These are phyloP conservation scores for Phialophora verrucosa DNA, from an alignment of 2,329 filamentous ascomycete species.

Conservation along the genomic window DNA sequence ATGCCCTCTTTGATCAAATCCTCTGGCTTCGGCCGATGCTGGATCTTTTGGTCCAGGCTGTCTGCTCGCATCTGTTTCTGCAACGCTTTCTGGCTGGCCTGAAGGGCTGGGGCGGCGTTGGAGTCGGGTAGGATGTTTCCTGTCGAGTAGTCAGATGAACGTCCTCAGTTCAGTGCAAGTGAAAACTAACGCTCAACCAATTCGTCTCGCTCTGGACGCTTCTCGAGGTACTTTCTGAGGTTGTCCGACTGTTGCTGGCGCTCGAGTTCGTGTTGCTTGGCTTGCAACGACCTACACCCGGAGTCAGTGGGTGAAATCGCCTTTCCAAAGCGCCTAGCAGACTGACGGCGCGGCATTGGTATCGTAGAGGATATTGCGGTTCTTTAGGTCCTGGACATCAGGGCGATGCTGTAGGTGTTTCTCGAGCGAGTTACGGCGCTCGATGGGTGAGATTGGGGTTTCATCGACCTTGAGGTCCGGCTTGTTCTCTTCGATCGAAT, in stretches of 20 bases:
- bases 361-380: conserved; percentile 70
- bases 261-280: conserved; percentile 66
- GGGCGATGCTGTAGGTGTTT: conserved; percentile 75
- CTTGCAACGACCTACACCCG: conserved; percentile 63
- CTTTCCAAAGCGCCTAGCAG: not conserved
- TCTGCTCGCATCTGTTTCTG: conserved; percentile 87
- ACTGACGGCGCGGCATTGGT: conserved; percentile 70
- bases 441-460: conserved; percentile 63
- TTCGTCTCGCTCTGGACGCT: conserved; percentile 71
- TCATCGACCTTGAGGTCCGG: conserved; percentile 56
- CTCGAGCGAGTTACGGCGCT: conserved; percentile 71
- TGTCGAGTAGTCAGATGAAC: conserved; percentile 46
- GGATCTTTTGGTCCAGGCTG: conserved; percentile 83
- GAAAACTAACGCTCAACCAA: conserved; percentile 73
- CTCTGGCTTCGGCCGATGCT: conserved; percentile 75
- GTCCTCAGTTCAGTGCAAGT: conserved; percentile 19
- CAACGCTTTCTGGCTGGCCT: conserved; percentile 81
- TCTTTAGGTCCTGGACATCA: conserved; percentile 68
- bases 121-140: conserved; percentile 86
- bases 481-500: conserved; percentile 33
- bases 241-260: conserved; percentile 67
- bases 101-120: conserved; percentile 76
- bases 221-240: conserved; percentile 68
- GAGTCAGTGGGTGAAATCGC: not conserved
- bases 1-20: conserved; percentile 80